Evolutionary conservation across 768 basidiomycete genomes (phyloP).

Genomic region (Boletus tomentosulus): DNA sequence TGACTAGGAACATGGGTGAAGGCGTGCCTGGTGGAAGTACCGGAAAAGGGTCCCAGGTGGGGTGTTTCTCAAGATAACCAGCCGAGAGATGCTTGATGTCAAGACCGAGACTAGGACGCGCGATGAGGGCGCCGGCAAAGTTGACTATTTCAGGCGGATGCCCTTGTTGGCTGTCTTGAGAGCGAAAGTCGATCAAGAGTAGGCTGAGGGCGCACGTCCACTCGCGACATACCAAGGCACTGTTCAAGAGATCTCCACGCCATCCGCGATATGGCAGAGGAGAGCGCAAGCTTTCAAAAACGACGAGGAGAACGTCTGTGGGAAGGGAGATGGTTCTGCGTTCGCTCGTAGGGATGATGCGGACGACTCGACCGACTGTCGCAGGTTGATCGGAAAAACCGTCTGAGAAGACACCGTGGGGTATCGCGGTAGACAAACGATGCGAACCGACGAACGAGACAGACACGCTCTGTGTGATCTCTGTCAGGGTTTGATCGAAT

Average conservation of each 20-base stretch:
- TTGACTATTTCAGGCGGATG: conserved; percentile 4
- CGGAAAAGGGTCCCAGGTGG: conserved; percentile 1
- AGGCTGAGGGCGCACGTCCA: conserved; percentile 12
- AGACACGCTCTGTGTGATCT: conserved; percentile 12
- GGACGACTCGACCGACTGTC: conserved; percentile 5
- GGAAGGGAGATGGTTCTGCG: conserved; percentile 3
- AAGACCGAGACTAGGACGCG: conserved; percentile 1
- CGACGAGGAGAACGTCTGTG: conserved; percentile 4
- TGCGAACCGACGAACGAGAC: conserved; percentile 6
- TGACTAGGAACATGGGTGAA: neutral
- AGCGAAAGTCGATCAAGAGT: conserved; percentile 9
- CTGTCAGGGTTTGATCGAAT: conserved; percentile 2
- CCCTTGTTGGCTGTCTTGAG: neutral
- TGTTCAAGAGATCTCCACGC: conserved; percentile 4
- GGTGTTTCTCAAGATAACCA: conserved; percentile 5
- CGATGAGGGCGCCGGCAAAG: neutral
- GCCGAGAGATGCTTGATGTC: conserved; percentile 9
- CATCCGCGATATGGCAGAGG: neutral
- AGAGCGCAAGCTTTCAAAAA: conserved; percentile 4
- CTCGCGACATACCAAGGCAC: conserved; percentile 7
- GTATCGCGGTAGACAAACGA: neutral
- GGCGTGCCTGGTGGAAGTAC: neutral
- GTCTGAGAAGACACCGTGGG: neutral
- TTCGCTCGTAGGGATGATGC: neutral
- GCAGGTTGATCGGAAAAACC: neutral